Evolutionary conservation across 306 rosid species (phyloP).

Genomic region (Betula pendula): DNA sequence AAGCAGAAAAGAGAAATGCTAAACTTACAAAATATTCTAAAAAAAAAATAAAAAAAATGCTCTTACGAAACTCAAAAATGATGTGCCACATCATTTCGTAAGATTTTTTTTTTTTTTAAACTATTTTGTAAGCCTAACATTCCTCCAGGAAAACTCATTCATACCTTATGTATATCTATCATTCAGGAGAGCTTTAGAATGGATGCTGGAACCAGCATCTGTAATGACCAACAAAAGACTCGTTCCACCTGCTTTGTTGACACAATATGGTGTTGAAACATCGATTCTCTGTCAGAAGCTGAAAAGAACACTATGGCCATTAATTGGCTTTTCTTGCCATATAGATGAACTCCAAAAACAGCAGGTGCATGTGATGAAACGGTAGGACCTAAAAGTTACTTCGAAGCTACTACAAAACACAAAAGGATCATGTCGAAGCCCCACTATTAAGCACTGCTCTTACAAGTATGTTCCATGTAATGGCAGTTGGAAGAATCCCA

Average conservation of each 20-base stretch:
- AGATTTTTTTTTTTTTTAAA: no score
- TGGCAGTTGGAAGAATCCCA: constrained; percentile 69
- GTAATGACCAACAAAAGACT: neutral
- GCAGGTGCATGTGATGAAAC: neutral
- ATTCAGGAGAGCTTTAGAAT: neutral
- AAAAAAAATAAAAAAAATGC: no score
- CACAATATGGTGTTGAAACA: neutral
- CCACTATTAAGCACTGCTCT: constrained; percentile 60
- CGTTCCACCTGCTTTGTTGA: neutral
- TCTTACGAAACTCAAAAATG: no score
- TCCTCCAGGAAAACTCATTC: neutral
- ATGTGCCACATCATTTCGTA: no score
- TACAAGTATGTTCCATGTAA: constrained; percentile 89
- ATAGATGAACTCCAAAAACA: neutral
- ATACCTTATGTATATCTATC: neutral
- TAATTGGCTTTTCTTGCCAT: neutral
- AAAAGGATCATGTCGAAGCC: constrained; percentile 30
- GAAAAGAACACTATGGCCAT: neutral
- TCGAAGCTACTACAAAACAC: constrained; percentile 8
- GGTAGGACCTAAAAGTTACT: neutral
- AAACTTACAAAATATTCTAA: no score
- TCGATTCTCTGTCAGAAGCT: neutral
- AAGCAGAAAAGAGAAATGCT: no score
- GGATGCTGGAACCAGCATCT: neutral
- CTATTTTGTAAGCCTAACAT: no score